Evolutionary conservation across 176 grass and related monocot species (phyloP), one percentile per base, ranked within the genome.

Genomic region (Metroxylon sagu): DNA sequence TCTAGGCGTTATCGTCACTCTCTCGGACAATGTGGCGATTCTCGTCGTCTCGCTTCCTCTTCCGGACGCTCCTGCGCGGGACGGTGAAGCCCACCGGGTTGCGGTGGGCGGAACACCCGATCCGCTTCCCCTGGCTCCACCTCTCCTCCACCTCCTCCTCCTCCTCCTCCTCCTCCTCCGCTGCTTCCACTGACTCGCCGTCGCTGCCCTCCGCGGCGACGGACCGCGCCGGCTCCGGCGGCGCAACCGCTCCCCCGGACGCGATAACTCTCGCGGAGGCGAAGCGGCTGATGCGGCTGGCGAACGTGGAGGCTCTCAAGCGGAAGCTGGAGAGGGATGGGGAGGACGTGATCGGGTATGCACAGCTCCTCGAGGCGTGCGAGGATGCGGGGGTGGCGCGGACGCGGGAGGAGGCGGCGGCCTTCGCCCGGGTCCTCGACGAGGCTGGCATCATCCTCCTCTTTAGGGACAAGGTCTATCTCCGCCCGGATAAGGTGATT

Each of bases 401-500:
- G 19, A 85, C 93, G 17, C 74, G 65, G 54, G 81, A 85, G 52
- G 93, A 97, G 78, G 93, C 93, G 3, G 53, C 21, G 0, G 87
- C 87, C 25, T 80, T 88, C 63, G 93, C 84, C 2, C 81, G 70
- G 5, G 93, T 79, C 67, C 79, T 98, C 71, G 93, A 98, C 74
- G 87, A 98, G 50, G 82, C 87, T 19, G 93, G 93, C 26, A 79
- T 98, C 77, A 76, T 98, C 1, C 62, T 98, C 29, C 67, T 98
- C 61, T 89, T 98, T 69, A 81, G 93, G 23, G 87, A 98, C 62
- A 98, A 85, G 72, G 93, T 98, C 43, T 88, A 92, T 66, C 87
- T 98, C 62, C 93, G 83, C 26, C 93, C 93, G 3, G 64, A 92
- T 28, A 97, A 97, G 93, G 93, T 97, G 21, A 52, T 79, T 58